Conservation (phyloP, 2,329 filamentous ascomycete species). For the Myotisia sp. region DNA sequence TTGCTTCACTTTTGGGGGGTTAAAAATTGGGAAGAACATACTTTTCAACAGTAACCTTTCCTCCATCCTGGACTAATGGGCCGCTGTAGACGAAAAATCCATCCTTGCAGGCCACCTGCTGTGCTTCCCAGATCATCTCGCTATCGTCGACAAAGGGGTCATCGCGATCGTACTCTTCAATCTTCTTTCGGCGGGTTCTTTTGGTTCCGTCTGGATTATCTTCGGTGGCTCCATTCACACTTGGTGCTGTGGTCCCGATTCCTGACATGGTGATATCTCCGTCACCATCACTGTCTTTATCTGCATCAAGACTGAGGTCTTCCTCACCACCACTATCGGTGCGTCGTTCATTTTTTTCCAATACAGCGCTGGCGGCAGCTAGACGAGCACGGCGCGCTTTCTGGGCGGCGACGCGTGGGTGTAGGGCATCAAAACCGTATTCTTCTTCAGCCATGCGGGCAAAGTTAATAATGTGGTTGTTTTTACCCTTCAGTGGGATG, state of each 20-base stretch:
- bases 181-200: constrained; percentile 56
- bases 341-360: constrained; percentile 62
- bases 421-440: constrained; percentile 87
- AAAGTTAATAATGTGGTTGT: constrained; percentile 89
- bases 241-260: constrained; percentile 27
- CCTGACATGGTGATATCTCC: constrained; percentile 31
- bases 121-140: constrained; percentile 87
- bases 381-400: constrained; percentile 77
- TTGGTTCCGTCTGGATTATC: constrained; percentile 46
- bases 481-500: constrained; percentile 64
- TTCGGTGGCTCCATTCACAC: constrained; percentile 44
- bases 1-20: too few species aligned
- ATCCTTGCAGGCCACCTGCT: constrained; percentile 84
- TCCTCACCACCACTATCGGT: constrained; percentile 67
- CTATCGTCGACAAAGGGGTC: constrained; percentile 74
- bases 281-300: constrained; percentile 47
- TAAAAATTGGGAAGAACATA: constrained; percentile 25
- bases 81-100: constrained; percentile 98
- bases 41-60: constrained; percentile 56
- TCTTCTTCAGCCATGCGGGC: constrained; percentile 83
- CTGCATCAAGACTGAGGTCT: constrained; percentile 81
- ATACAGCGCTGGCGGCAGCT: constrained; percentile 69
- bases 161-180: constrained; percentile 53
- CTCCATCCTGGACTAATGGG: constrained; percentile 71
- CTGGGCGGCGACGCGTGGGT: constrained; percentile 79